Conservation (phyloP, 139 green algal species). For the Marvania coccoides region DNA sequence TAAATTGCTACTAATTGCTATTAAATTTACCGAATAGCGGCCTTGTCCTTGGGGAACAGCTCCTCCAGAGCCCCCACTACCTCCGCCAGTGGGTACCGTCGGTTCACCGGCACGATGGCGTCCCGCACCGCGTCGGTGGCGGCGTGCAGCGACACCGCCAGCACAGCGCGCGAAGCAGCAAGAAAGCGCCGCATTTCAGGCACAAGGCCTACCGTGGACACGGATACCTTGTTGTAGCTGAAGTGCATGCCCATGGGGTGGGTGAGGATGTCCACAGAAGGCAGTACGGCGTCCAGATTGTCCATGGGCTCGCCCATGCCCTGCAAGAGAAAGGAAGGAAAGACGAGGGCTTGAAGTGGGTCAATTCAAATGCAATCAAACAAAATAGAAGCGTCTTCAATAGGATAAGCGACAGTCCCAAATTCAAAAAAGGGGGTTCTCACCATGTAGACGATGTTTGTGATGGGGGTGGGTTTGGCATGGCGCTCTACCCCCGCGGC, state of each 20-base stretch:
- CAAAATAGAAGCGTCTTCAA: too few species aligned
- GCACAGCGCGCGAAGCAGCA: constrained; percentile 31
- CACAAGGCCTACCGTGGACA: constrained; percentile 58
- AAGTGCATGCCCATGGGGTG: constrained; percentile 65
- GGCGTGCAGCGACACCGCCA: constrained; percentile 87
- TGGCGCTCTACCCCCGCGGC: background rate
- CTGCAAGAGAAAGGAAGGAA: too few species aligned
- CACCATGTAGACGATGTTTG: constrained; percentile 90
- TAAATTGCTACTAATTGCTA: too few species aligned
- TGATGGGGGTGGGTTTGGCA: constrained; percentile 36
- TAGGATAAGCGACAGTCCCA: background rate
- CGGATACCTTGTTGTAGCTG: constrained; percentile 56
- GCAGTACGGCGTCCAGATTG: constrained; percentile 61
- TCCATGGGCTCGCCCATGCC: constrained; percentile 79
- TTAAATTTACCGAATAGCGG: too few species aligned
- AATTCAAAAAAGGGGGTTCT: background rate
- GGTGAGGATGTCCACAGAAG: constrained; percentile 59
- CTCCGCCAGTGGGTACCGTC: constrained; percentile 43
- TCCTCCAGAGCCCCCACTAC: constrained; percentile 45
- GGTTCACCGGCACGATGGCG: constrained; percentile 88
- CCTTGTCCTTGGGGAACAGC: constrained; percentile 36
- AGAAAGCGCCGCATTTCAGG: constrained; percentile 64
- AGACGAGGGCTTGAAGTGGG: constrained; percentile 2
- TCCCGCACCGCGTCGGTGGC: constrained; percentile 79
- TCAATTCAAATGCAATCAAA: too few species aligned